These are phyloP conservation scores for Alternaria conjuncta DNA, from an alignment of 2,329 filamentous ascomycete species.

Conservation along the genomic window DNA sequence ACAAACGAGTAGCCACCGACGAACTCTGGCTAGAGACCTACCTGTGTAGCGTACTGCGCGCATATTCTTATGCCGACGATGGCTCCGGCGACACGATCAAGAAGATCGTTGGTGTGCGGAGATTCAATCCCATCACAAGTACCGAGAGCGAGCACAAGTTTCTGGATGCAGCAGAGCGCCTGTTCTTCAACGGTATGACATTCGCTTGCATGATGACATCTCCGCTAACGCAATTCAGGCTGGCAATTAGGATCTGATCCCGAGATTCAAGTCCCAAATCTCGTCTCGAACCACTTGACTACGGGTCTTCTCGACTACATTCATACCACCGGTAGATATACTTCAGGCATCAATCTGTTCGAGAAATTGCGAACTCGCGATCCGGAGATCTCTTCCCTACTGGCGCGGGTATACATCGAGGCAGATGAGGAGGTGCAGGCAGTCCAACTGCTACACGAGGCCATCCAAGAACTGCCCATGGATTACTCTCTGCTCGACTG, in stretches of 20 bases:
- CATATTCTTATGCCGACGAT: slow-evolving; percentile 96
- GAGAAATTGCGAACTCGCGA: slow-evolving; percentile 92
- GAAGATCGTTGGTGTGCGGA: slow-evolving; percentile 94
- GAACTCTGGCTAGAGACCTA: slow-evolving; percentile 98
- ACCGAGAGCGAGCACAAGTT: slow-evolving; percentile 99
- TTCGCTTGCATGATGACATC: neutral
- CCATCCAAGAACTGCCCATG: slow-evolving; percentile 91
- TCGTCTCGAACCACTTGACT: slow-evolving; percentile 94
- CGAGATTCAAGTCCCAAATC: slow-evolving; percentile 95
- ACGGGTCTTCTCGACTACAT: slow-evolving; percentile 95
- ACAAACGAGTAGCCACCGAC: slow-evolving; percentile 91
- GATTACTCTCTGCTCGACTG: slow-evolving; percentile 96
- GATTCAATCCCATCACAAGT: slow-evolving; percentile 97
- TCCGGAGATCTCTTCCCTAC: slow-evolving; percentile 88
- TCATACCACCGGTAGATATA: slow-evolving; percentile 89
- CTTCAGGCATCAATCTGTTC: slow-evolving; percentile 96
- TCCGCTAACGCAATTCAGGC: slow-evolving; percentile 53
- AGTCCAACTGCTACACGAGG: slow-evolving; percentile 84
- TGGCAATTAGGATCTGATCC: slow-evolving; percentile 97
- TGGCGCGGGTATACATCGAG: slow-evolving; percentile 90
- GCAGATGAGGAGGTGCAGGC: slow-evolving; percentile 98
- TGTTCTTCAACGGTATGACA: slow-evolving; percentile 84
- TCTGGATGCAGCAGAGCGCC: slow-evolving; percentile 87
- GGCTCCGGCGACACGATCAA: slow-evolving; percentile 93
- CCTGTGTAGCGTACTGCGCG: slow-evolving; percentile 89